Evolutionary conservation across 257 asterid species (phyloP).

Genomic region (Solanum phureja): DNA sequence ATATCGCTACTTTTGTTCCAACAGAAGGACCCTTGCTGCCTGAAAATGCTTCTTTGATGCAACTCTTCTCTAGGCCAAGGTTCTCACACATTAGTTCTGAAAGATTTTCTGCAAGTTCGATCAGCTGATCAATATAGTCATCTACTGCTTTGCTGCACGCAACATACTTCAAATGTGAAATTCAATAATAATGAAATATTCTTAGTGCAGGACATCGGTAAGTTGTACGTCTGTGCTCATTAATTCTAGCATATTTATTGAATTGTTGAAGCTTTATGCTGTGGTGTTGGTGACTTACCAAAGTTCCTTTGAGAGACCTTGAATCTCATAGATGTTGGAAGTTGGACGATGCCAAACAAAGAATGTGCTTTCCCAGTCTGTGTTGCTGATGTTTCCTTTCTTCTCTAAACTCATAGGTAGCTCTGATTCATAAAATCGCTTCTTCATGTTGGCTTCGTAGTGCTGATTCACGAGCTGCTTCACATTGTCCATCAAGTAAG

Average conservation of each 20-base stretch:
- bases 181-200: neutral
- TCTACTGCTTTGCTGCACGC: slow-evolving; percentile 51
- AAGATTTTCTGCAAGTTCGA: slow-evolving; percentile 57
- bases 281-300: slow-evolving; percentile 26
- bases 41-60: slow-evolving; percentile 54
- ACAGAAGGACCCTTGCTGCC: slow-evolving; percentile 58
- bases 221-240: neutral
- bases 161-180: neutral
- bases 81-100: slow-evolving; percentile 73
- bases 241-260: neutral
- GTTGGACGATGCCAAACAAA: slow-evolving; percentile 67
- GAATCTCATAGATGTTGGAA: slow-evolving; percentile 43
- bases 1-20: slow-evolving; percentile 78
- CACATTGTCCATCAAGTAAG: slow-evolving; percentile 51
- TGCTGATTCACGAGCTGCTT: slow-evolving; percentile 50
- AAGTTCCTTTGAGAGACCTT: slow-evolving; percentile 39
- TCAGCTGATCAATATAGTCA: slow-evolving; percentile 54
- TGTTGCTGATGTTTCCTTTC: slow-evolving; percentile 17
- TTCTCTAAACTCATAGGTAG: slow-evolving; percentile 40
- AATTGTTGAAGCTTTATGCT: neutral
- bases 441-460: slow-evolving; percentile 53
- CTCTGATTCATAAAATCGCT: slow-evolving; percentile 35
- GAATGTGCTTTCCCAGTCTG: slow-evolving; percentile 76
- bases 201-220: neutral
- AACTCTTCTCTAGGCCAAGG: slow-evolving; percentile 46